Evolutionary conservation across 176 grass and related monocot species (phyloP), one percentile per base, ranked within the genome.

Genomic region (Themeda triandra): DNA sequence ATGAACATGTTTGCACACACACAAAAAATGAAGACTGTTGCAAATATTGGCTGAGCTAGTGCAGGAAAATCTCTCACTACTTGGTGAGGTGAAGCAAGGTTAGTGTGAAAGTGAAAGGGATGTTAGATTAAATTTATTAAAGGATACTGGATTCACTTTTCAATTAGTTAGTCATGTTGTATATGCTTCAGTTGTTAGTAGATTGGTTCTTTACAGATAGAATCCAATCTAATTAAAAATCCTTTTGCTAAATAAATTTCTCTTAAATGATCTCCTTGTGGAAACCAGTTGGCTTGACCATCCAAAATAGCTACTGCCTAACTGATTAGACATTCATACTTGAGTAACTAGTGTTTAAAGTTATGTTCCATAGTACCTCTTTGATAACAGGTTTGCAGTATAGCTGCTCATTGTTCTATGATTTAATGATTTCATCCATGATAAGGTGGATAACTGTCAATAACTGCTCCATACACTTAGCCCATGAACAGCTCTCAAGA

Each of bases 41-140:
- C 72, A 66, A 27, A 53, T 21, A 30, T 66, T 79, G 33, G 37
- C 17, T 10, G 37, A 75, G 76, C 24, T 83, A 79, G 32, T 2
- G 48, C 36, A 67, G 68, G n/a, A 8, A 89, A 68, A 39, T 68
- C 74, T 84, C 87, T 80, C 53, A 3, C 31, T 88, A n/a, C n/a
- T n/a, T n/a, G 44, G 10, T 68, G 35, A 23, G 13, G 13, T 87
- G 36, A 63, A 76, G 28, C 71, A 75, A 81, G 33, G 36, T 66
- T 81, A 35, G 60, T 33, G 45, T 15, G 49, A 18, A 87, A 40
- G 7, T 48, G 29, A 46, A 87, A 54, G 1, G 30, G 45, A 30
- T 66, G 6, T 31, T 71, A 28, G 51, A 39, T 40, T 66, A 58
- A 58, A 56, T 75, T 25, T 42, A 21, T 37, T 15, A 59, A 59